These are phyloP conservation scores for Aspergillus neoniger DNA, from an alignment of 2,329 filamentous ascomycete genomes.

Conservation along the genomic window DNA sequence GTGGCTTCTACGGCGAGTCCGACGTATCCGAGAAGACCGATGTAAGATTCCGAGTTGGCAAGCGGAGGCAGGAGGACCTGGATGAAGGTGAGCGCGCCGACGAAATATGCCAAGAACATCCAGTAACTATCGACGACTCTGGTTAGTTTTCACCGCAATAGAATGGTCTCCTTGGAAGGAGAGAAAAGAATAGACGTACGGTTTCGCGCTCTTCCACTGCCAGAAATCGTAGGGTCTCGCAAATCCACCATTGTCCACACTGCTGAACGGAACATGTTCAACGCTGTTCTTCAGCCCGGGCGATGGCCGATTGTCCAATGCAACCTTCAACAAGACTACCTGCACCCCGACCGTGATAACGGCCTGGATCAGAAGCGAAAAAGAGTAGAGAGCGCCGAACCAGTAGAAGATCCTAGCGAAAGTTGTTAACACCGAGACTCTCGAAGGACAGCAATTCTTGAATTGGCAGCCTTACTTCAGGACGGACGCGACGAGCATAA, in stretches of 20 bases:
- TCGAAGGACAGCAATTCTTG: not conserved
- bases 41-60: slow-evolving; percentile 45
- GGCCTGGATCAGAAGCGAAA: slow-evolving; percentile 61
- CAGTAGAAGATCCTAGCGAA: slow-evolving; percentile 62
- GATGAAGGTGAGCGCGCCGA: slow-evolving; percentile 50
- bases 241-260: slow-evolving; percentile 28
- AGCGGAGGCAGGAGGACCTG: slow-evolving; percentile 56
- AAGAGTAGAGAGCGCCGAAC: slow-evolving; percentile 63
- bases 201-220: slow-evolving; percentile 60
- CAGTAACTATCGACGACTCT: slow-evolving; percentile 50
- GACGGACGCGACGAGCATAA: slow-evolving; percentile 67
- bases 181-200: slow-evolving; percentile 41
- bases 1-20: slow-evolving; percentile 52
- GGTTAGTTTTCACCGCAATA: slow-evolving; percentile 7
- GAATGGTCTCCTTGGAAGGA: not conserved
- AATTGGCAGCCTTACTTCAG: slow-evolving; percentile 52
- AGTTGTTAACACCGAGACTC: slow-evolving; percentile 1
- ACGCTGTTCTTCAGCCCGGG: slow-evolving; percentile 41
- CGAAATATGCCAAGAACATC: slow-evolving; percentile 59
- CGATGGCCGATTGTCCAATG: slow-evolving; percentile 57
- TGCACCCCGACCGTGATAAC: slow-evolving; percentile 62
- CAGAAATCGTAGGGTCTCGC: slow-evolving; percentile 63
- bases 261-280: slow-evolving; percentile 46
- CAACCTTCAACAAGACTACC: slow-evolving; percentile 61
- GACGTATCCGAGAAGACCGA: slow-evolving; percentile 46